A percentile compares a stretch with the other conserved stretches of the same genome.
These are phyloP conservation scores for Melastoma malabathricum DNA, from an alignment of 345 rosid genomes.

Conservation along the genomic window DNA sequence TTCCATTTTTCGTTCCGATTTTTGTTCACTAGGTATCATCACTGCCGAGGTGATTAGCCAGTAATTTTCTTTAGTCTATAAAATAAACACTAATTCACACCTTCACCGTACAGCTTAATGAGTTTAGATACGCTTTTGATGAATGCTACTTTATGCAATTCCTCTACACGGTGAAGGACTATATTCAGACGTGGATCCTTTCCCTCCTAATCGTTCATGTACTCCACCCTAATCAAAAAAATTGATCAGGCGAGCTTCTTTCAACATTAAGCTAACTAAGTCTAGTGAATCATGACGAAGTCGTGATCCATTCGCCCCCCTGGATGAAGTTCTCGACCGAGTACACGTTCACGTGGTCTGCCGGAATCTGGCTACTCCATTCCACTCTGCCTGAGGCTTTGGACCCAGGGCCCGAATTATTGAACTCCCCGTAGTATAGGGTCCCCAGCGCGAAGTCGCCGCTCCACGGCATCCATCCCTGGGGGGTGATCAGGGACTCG, in stretches of 20 bases:
- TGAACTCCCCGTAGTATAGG: slow-evolving; percentile 54
- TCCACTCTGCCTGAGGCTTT: slow-evolving; percentile 33
- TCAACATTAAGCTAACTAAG: no score
- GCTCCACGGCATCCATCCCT: slow-evolving; percentile 34
- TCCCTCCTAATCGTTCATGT: no score
- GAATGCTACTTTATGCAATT: no score
- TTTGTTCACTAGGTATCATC: neutral
- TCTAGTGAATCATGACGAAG: neutral
- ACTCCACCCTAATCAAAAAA: no score
- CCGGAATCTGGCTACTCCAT: slow-evolving; percentile 70
- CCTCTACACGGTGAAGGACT: no score
- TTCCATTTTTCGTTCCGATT: neutral
- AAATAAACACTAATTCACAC: no score
- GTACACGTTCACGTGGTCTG: slow-evolving; percentile 31
- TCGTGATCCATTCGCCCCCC: slow-evolving; percentile 57
- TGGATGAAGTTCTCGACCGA: slow-evolving; percentile 75
- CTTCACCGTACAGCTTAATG: no score
- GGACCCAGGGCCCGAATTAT: slow-evolving; percentile 58
- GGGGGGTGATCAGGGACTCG: slow-evolving; percentile 18
- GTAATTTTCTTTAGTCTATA: no score
- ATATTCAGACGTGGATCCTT: no score
- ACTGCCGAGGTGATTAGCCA: no score
- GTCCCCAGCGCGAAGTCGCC: slow-evolving; percentile 31
- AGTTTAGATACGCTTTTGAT: no score
- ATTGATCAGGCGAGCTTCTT: no score